Conservation (phyloP, 495 filamentous ascomycete species). For the Podospora fimiseda region DNA sequence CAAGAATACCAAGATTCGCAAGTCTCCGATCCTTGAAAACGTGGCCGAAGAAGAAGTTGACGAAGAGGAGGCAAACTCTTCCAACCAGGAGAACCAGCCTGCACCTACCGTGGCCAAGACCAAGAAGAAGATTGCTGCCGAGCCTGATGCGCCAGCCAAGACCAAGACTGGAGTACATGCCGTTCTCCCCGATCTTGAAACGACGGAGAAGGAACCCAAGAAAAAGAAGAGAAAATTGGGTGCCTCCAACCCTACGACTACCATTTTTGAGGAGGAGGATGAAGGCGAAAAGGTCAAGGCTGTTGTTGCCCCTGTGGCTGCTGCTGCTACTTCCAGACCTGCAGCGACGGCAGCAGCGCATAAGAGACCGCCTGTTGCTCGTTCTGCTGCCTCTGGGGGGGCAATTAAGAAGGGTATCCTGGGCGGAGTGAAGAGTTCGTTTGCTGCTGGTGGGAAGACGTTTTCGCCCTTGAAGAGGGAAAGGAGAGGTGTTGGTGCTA, state of each 20-base stretch:
- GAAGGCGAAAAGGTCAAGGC: conserved; percentile 37
- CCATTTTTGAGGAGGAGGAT: conserved; percentile 78
- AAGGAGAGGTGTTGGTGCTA: conserved; percentile 51
- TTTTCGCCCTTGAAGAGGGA: conserved; percentile 85
- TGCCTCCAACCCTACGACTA: conserved; percentile 47
- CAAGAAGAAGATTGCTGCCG: conserved; percentile 15
- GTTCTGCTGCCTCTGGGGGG: background rate
- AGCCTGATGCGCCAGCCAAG: conserved; percentile 19
- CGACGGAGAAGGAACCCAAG: conserved; percentile 34
- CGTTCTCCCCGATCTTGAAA: conserved; percentile 2
- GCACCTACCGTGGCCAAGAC: background rate
- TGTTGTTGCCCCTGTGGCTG: conserved; percentile 1
- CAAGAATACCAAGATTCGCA: conserved; percentile 1
- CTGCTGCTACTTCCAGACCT: no score
- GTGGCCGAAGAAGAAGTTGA: conserved; percentile 40
- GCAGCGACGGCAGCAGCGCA: conserved; percentile 9
- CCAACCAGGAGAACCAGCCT: conserved; percentile 19
- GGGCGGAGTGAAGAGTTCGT: conserved; percentile 32
- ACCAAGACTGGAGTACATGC: background rate
- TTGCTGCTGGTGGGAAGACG: conserved; percentile 35
- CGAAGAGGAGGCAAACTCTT: conserved; percentile 11
- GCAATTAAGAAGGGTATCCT: conserved; percentile 29
- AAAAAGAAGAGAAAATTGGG: conserved; percentile 72
- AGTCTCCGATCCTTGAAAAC: conserved; percentile 34
- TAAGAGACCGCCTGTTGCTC: conserved; percentile 30